Base-by-base conservation (phyloP, 331 rosid species). In the Pyrus hybrid region DNA sequence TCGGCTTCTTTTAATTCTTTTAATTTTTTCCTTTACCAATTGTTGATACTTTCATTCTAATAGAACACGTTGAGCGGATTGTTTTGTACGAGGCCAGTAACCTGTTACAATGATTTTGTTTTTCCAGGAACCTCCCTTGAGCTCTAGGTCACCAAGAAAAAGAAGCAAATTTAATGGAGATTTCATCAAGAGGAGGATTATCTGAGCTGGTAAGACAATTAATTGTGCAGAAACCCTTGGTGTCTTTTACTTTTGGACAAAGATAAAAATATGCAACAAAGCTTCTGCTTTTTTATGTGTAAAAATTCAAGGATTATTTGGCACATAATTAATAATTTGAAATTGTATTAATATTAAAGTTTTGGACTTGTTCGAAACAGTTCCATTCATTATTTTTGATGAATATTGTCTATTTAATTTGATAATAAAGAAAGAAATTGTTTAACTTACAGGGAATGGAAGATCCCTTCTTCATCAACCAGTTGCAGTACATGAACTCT, bases 191-290 rank as follows among this genome's bases (percentile, higher is more conserved):
- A 67, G 77, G 78, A 80, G 86, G 80, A 56, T 77, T 84, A 60
- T 82, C 89, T 84, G 93, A 91, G 73, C 77, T 75, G 93, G 98
- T 93, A 86, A 78, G 35, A 11, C 57, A 14, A 60, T 16, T 72
- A 41, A 10, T 41, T 41, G 56, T 33, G 67, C 21, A 57, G 13
- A 65, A 37, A 51, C 57, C 57, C 35, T 33, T 72, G 21, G 30
- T 9, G 7, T 29, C 41, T 18, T 21, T 5, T 17, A 28, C 12
- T 68, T 23, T 4, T 51, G 54, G 29, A 68, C 2, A 68, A 63
- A 7, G 11, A 13, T 33, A 67, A 23, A n/a, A 4, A 67, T 49
- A 18, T 49, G 56, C 56, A 18, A 7, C 57, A 18, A 51, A 51
- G 57, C 11, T 51, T 51, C 57, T 18, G 21, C 54, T 23, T 33